Conservation (phyloP, 1,284 basidiomycete species). For the Mixia osmundae region DNA sequence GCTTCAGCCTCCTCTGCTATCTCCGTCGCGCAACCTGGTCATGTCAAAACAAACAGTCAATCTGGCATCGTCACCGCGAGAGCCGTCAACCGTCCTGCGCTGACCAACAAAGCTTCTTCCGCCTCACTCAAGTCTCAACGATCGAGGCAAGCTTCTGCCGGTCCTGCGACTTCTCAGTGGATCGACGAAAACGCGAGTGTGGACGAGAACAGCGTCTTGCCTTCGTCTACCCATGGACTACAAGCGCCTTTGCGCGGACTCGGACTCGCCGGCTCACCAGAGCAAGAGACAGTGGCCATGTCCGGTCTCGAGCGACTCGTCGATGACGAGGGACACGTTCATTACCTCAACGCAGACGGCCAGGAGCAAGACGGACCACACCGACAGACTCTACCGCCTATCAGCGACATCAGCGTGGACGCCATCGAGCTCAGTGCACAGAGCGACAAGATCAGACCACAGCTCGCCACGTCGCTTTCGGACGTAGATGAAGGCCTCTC, state of each 20-base stretch:
- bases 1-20: constrained; percentile 3
- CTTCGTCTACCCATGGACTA: neutral
- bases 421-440: constrained; percentile 1
- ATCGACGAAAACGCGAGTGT: constrained; percentile 4
- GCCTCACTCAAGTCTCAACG: neutral
- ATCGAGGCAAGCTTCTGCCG: neutral
- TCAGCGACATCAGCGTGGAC: neutral
- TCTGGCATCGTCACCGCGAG: too few relatives aligned
- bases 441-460: too few relatives aligned
- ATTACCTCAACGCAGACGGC: neutral
- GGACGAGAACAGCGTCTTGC: neutral
- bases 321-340: neutral
- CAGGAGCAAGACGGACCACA: neutral
- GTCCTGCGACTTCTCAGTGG: neutral
- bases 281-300: too few relatives aligned
- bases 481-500: constrained; percentile 4
- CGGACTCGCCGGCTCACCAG: too few relatives aligned
- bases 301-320: constrained; percentile 7
- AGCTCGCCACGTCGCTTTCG: too few relatives aligned
- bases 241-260: constrained; percentile 2
- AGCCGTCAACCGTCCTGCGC: too few relatives aligned
- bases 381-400: neutral
- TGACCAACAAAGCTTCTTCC: too few relatives aligned
- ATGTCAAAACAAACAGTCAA: too few relatives aligned
- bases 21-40: constrained; percentile 6